Evolutionary conservation across 306 rosid genomes (phyloP).

Genomic region (Herpetospermum pedunculosum): DNA sequence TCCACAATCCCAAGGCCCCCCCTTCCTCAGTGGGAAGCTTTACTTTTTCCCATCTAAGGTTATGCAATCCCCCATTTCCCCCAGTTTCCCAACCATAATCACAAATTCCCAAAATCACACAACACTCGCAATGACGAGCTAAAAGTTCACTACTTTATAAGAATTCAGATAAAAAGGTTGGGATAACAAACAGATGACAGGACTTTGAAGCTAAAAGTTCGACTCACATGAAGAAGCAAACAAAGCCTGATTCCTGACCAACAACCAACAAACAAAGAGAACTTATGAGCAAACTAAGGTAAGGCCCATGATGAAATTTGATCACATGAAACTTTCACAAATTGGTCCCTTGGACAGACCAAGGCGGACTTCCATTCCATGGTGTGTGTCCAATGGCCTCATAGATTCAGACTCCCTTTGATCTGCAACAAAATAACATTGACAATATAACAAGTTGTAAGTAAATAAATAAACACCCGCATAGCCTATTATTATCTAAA

Average conservation of each 20-base stretch:
- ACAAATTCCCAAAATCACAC: too few relatives aligned
- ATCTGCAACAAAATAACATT: conserved; percentile 41
- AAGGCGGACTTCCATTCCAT: conserved; percentile 87
- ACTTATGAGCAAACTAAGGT: background rate
- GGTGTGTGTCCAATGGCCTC: conserved; percentile 72
- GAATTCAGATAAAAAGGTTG: background rate
- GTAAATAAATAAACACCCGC: too few relatives aligned
- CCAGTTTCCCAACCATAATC: too few relatives aligned
- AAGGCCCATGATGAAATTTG: background rate
- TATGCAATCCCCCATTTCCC: too few relatives aligned
- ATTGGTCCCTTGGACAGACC: conserved; percentile 90
- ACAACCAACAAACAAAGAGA: background rate
- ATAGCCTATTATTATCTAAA: background rate
- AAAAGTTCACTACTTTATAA: background rate
- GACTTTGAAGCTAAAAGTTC: background rate
- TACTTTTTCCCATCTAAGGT: too few relatives aligned
- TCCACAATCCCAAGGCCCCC: too few relatives aligned
- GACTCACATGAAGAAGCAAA: background rate
- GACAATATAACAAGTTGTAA: background rate
- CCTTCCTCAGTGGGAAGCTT: too few relatives aligned
- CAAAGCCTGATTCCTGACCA: too few relatives aligned
- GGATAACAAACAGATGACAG: background rate
- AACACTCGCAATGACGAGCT: background rate
- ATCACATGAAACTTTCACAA: conserved; percentile 53
- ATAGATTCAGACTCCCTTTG: conserved; percentile 71